Evolutionary conservation across 495 filamentous ascomycete genomes (phyloP).

Genomic region (Lasiosphaeria ovina): DNA sequence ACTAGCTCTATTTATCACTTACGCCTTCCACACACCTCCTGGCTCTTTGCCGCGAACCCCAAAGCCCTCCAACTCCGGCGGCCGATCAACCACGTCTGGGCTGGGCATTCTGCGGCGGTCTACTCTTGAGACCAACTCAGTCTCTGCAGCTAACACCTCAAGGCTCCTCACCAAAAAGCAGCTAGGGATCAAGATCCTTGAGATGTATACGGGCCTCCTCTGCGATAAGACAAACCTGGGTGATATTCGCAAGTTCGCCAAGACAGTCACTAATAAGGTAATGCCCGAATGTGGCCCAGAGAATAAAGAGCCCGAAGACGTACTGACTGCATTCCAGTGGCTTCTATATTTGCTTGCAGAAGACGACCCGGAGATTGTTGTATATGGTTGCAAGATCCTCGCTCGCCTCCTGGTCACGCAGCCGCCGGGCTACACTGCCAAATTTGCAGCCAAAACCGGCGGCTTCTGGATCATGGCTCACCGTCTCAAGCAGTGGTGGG

Average conservation of each 20-base stretch:
- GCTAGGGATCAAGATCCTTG: conserved; percentile 71
- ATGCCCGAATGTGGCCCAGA: conserved; percentile 29
- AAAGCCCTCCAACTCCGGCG: conserved; percentile 38
- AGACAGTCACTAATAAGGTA: conserved; percentile 95
- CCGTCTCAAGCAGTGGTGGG: conserved; percentile 85
- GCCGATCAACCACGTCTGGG: conserved; percentile 38
- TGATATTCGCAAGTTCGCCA: conserved; percentile 85
- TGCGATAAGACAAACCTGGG: conserved; percentile 64
- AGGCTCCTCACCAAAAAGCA: conserved; percentile 52
- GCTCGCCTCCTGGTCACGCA: conserved; percentile 80
- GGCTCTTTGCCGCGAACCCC: conserved; percentile 53
- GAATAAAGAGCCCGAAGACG: conserved; percentile 18
- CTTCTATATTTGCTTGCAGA: conserved; percentile 90
- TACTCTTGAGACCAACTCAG: conserved; percentile 27
- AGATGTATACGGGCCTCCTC: conserved; percentile 79
- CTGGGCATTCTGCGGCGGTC: conserved; percentile 33
- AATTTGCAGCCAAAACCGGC: conserved; percentile 80
- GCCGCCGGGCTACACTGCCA: conserved; percentile 73
- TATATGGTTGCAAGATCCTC: conserved; percentile 79
- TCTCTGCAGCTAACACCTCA: conserved; percentile 16
- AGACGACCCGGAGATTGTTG: conserved; percentile 76
- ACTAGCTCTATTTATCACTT: conserved; percentile 90
- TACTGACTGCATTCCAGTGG: conserved; percentile 66
- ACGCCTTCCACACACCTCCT: conserved; percentile 71
- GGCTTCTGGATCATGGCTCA: conserved; percentile 82